Conservation (phyloP, 164 flowering plant genomes). For the Magnolia officinalis region DNA sequence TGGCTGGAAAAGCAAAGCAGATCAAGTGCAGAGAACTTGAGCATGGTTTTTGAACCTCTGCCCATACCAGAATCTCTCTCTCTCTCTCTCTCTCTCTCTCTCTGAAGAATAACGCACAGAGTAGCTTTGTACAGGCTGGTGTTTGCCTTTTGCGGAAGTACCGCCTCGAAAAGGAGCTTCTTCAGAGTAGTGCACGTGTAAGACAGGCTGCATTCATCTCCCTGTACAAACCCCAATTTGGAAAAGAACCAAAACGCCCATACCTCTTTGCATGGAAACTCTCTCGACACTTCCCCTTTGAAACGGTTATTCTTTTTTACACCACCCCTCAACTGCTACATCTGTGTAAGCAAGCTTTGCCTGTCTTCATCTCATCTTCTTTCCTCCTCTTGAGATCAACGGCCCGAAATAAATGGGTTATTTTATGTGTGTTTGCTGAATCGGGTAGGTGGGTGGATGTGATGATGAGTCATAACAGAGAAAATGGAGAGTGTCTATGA, state of each 20-base stretch:
- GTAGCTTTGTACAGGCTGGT: neutral
- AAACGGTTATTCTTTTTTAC: neutral
- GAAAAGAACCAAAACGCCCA: constrained; percentile 32
- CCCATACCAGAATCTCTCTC: constrained; percentile 8
- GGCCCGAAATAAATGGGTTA: neutral
- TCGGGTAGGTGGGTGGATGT: neutral
- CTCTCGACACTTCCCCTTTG: neutral
- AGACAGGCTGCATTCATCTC: constrained; percentile 46
- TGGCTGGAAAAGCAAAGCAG: neutral
- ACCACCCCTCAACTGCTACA: neutral
- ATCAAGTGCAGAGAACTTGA: constrained; percentile 21
- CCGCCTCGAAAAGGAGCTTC: constrained; percentile 57
- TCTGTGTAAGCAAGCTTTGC: neutral
- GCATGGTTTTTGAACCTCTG: constrained; percentile 11
- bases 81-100: neutral
- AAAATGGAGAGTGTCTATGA: neutral
- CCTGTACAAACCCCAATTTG: constrained; percentile 6
- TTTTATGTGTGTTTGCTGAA: neutral
- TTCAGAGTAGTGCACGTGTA: constrained; percentile 73
- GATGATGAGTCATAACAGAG: constrained; percentile 10
- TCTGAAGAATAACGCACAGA: neutral
- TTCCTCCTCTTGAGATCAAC: too few relatives aligned
- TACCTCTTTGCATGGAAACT: constrained; percentile 9
- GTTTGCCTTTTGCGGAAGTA: constrained; percentile 24
- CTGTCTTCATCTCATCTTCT: too few relatives aligned